Base-by-base conservation (phyloP, 1,284 basidiomycete genomes). In the Coniferiporia weirii region DNA sequence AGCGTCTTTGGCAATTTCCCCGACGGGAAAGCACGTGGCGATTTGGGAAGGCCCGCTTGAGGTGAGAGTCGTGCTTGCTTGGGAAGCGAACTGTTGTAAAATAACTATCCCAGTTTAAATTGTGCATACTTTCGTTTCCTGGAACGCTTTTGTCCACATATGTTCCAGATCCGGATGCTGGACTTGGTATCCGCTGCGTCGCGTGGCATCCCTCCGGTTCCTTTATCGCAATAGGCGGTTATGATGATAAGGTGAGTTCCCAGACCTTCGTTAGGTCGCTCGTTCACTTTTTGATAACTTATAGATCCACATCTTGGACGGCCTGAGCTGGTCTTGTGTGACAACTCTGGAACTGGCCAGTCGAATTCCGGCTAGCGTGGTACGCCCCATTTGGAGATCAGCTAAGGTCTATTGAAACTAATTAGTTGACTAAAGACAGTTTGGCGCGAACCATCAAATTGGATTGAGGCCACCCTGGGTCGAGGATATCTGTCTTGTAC, bases 171-270 rank as follows among this genome's bases (percentile, higher is more conserved):
- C 79, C 80, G 35, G 91, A 95, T 71, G 85, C 89, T 35, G 90
- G 88, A 5, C 81, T 93, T 57, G 93, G 93, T 1, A 82, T 95
- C 36, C 80, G 90, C 5, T 75, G 73, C 49, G 83, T 87, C 0
- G 75, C 81, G 10, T 95, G 93, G 93, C 89, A 93, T 70, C 93
- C 93, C 1, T 85, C 78, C 52, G 91, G 92, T 1, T 76, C 81
- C 65, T 93, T 88, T 68, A 74, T 95, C 6, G 87, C 86, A 1
- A 75, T 93, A 0, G 85, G 83, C 10, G 93, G 93, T 6, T 93
- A 87, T 82, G 91, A 94, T 70, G 89, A 93, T 65, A 91, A 87
- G 73, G 91, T 87, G 59, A 40, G 75, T 66, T 27, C 27, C 49
- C 40, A 13, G 6, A 9, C 6, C 40, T 43, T 34, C 9, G 17